Evolutionary conservation across 805 yeast genomes (phyloP), one percentile per base, ranked within the genome.

Genomic region (Wickerhamomyces pijperi): DNA sequence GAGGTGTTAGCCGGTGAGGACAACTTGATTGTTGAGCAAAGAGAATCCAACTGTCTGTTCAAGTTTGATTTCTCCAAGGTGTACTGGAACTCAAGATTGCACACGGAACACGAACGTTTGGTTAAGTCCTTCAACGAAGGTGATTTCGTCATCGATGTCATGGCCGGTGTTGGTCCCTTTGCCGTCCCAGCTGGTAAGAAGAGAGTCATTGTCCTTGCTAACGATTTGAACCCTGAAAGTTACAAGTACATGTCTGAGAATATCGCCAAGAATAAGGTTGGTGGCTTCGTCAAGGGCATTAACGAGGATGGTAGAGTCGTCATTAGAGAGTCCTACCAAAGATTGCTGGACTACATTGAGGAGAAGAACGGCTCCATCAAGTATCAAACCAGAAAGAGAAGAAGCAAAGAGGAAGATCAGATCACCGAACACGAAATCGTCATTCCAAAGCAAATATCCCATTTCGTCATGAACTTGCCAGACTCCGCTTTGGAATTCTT

Each of bases 101-200:
- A 87, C 48, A 84, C 95, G 1, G 99, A 92, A 53, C 99, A 92
- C 58, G 90, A 78, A 36, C 67, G 97, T 42, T 61, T 92, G 34
- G 80, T 92, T 3, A 55, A 61, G 2, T 54, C 61, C 31, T 81
- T 83, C 50, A 50, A 71, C 33, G 66, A 73, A 4, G 81, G 82
- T 9, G 82, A 81, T 42, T 82, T 86, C 6, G 82, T 94, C 0
- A 85, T 86, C 51, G 99, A 92, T 63, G 97, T 87, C 0, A 84
- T 94, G 76, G 97, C 96, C 1, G 99, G 99, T 36, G 97, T 92
- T 2, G 99, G 99, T 0, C 99, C 99, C 4, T 92, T 94, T 64
- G 90, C 94, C 2, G 76, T 92, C 1, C 99, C 99, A 0, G 95
- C 97, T 1, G 97, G 88, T 13, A 86, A 82, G 58, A 84, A 81